These are phyloP conservation scores for Fusarium annulatum DNA, from an alignment of 2,329 filamentous ascomycete genomes.

Conservation along the genomic window DNA sequence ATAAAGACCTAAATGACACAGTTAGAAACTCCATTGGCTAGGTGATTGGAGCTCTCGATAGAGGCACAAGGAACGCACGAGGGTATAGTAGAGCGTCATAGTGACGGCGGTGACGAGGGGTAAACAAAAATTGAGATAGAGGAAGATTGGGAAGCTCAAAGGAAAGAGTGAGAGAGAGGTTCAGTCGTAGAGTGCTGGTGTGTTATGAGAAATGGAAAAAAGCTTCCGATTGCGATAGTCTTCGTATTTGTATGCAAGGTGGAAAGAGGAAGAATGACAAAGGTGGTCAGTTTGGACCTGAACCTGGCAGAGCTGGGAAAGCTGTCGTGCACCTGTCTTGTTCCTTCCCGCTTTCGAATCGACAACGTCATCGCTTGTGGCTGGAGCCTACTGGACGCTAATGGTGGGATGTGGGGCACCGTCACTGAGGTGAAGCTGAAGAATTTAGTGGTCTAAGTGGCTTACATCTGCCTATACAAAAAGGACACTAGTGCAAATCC, in stretches of 20 bases:
- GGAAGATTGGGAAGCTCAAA: conserved; percentile 16
- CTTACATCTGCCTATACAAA: conserved; percentile 3
- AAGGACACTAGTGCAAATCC: conserved; percentile 11
- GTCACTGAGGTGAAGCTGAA: conserved; percentile 1
- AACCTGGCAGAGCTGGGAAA: conserved; percentile 39
- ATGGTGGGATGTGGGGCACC: conserved; percentile 19
- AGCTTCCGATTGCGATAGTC: conserved; percentile 11
- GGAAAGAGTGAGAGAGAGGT: not conserved
- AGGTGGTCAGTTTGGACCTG: conserved; percentile 47
- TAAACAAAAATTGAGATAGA: conserved; percentile 20
- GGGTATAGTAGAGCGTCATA: conserved; percentile 69
- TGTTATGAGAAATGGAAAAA: not conserved
- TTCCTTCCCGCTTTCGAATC: conserved; percentile 43
- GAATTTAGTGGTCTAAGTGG: conserved; percentile 11
- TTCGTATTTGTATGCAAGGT: conserved; percentile 33
- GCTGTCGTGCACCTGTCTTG: conserved; percentile 34
- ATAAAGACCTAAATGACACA: conserved; percentile 75
- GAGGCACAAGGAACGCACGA: conserved; percentile 54
- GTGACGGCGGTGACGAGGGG: conserved; percentile 49
- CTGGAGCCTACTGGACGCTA: conserved; percentile 35
- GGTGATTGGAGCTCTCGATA: not conserved
- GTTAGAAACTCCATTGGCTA: conserved; percentile 15
- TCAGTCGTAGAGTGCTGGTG: not conserved
- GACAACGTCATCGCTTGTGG: conserved; percentile 53
- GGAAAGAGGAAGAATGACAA: conserved; percentile 29